phyloP scores from a whole-genome alignment of 1,139 yeast genomes.

The Yamadazyma pseudoaaseri region DNA sequence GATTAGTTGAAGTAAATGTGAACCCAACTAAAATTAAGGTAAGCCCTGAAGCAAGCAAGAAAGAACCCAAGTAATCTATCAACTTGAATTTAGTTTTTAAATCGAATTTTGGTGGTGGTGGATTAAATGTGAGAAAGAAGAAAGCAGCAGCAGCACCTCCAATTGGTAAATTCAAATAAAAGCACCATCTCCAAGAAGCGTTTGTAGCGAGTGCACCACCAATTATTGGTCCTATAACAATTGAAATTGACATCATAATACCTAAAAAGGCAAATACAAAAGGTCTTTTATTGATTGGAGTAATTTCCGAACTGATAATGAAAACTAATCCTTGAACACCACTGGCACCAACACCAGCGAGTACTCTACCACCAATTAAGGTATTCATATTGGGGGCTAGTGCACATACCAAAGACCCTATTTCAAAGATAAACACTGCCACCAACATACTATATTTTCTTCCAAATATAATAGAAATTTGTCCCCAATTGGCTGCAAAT shows the following conservation, averaged over 20 bases:
- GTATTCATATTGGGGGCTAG: slow-evolving; percentile 32
- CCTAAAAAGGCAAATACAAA: slow-evolving; percentile 44
- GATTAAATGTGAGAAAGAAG: slow-evolving; percentile 28
- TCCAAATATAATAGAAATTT: slow-evolving; percentile 46
- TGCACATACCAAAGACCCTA: slow-evolving; percentile 41
- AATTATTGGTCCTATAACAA: slow-evolving; percentile 55
- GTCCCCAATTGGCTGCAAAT: slow-evolving; percentile 39
- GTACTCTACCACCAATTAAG: slow-evolving; percentile 38
- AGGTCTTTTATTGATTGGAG: slow-evolving; percentile 29
- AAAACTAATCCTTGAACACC: slow-evolving; percentile 28
- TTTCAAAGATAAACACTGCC: slow-evolving; percentile 34
- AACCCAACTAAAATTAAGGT: slow-evolving; percentile 41
- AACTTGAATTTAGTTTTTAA: slow-evolving; percentile 30
- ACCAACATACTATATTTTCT: slow-evolving; percentile 38
- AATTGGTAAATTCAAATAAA: slow-evolving; percentile 52
- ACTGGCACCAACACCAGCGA: slow-evolving; percentile 36
- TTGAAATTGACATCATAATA: slow-evolving; percentile 37
- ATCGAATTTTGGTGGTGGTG: slow-evolving; percentile 28
- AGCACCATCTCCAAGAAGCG: slow-evolving; percentile 73
- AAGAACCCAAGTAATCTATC: slow-evolving; percentile 51
- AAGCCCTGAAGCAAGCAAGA: slow-evolving; percentile 44
- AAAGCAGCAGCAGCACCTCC: slow-evolving; percentile 32
- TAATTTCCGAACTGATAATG: slow-evolving; percentile 28
- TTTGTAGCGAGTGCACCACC: slow-evolving; percentile 51
- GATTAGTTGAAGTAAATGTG: slow-evolving; percentile 41